Evolutionary conservation across 768 basidiomycete genomes (phyloP).

Genomic region (Suillus placidus): DNA sequence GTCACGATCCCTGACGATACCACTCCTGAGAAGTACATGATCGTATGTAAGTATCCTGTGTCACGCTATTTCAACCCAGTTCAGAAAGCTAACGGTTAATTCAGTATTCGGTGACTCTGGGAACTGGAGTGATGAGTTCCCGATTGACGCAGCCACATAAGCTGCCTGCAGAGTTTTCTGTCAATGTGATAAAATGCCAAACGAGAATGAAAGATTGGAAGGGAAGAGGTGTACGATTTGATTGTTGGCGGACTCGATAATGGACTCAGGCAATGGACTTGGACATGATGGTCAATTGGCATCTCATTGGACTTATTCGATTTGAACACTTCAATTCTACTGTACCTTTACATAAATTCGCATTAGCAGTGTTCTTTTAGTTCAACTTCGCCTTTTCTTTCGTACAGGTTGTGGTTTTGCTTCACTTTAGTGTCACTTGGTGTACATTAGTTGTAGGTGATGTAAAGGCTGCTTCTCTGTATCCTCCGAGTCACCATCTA

Average conservation of each 20-base stretch:
- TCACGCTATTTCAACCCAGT: not conserved
- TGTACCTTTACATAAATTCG: not conserved
- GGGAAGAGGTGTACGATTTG: not conserved
- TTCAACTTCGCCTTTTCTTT: not conserved
- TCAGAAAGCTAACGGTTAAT: constrained; percentile 7
- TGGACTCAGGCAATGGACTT: not conserved
- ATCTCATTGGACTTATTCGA: constrained; percentile 1
- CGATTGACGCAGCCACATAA: constrained; percentile 34
- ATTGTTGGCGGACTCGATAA: not conserved
- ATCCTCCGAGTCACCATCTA: not conserved
- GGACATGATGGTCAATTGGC: not conserved
- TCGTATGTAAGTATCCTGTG: constrained; percentile 44
- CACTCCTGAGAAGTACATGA: constrained; percentile 41
- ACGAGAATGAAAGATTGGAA: not conserved
- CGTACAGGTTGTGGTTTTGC: not conserved
- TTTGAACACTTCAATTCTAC: not conserved
- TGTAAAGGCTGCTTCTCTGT: not conserved
- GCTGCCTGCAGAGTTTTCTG: not conserved
- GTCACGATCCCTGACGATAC: constrained; percentile 44
- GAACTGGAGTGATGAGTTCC: constrained; percentile 48
- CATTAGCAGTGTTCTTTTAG: not conserved
- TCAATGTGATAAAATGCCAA: not conserved
- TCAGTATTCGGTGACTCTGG: constrained; percentile 60
- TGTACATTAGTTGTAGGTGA: not conserved
- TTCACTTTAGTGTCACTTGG: not conserved